Percentiles rank a stretch among this genome's conserved stretches.
Conservation (phyloP, 2,329 filamentous ascomycete genomes). For the Colletotrichum cordylinicola region DNA sequence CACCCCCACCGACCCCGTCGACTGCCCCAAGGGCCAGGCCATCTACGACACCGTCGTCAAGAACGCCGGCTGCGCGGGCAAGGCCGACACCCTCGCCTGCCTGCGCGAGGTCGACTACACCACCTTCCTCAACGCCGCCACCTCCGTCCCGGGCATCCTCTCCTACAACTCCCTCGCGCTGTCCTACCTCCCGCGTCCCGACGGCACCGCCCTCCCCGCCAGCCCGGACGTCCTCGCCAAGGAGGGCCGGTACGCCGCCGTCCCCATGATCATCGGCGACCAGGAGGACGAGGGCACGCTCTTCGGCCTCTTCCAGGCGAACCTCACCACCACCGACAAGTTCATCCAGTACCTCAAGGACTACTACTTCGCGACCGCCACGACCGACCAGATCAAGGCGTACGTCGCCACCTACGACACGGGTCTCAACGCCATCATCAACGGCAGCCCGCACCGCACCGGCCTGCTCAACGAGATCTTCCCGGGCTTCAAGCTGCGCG, state of each 20-base stretch:
- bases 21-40: slow-evolving; percentile 60
- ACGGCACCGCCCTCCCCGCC: slow-evolving; percentile 56
- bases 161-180: slow-evolving; percentile 64
- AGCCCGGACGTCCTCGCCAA: slow-evolving; percentile 56
- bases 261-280: slow-evolving; percentile 69
- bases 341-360: slow-evolving; percentile 33
- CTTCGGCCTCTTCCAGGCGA: slow-evolving; percentile 63
- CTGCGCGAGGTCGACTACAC: slow-evolving; percentile 58
- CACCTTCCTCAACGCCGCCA: slow-evolving; percentile 59
- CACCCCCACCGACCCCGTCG: slow-evolving; percentile 56
- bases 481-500: slow-evolving; percentile 68
- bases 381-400: slow-evolving; percentile 43
- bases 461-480: slow-evolving; percentile 64
- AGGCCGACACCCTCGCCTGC: slow-evolving; percentile 56
- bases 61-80: slow-evolving; percentile 58
- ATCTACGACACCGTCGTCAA: slow-evolving; percentile 58
- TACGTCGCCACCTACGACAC: slow-evolving; percentile 62
- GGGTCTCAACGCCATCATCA: slow-evolving; percentile 50
- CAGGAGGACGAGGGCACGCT: slow-evolving; percentile 72
- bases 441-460: slow-evolving; percentile 67
- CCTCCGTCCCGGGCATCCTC: slow-evolving; percentile 62
- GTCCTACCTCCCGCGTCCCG: slow-evolving; percentile 67
- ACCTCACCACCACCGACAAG: slow-evolving; percentile 60
- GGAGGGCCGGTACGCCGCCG: slow-evolving; percentile 56
- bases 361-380: slow-evolving; percentile 31